Base-by-base conservation (phyloP, 2,329 filamentous ascomycete species). In the Didymella exigua region DNA sequence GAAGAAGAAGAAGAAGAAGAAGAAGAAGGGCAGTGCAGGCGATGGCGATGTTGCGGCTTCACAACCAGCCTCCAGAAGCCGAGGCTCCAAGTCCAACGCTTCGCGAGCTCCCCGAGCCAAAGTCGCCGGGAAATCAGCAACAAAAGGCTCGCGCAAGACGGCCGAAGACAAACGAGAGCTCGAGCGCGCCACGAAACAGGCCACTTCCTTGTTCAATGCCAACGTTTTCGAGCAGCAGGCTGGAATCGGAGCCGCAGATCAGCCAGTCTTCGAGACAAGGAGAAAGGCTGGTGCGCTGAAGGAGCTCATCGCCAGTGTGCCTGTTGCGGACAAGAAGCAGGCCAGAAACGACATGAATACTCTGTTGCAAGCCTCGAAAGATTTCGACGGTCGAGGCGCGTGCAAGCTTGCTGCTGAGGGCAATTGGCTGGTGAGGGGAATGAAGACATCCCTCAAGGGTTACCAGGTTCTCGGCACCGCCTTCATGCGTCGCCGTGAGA, bases 401-500 rank as follows among this genome's bases (percentile, higher is more conserved):
- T 73, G 76, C 5, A 77, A 65, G 16, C 4, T 54, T 26, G 26
- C 65, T 5, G 58, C 65, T 45, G 36, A 72, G 24, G 69, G 73
- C 1, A 63, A 69, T 13, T 83, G 80, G 79, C 40, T 66, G 0
- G 68, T 84, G 1, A 78, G 71, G 18, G 82, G 82, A 0, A 81
- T 85, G 79, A 73, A 63, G 23, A 77, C 74, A 0, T 62, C 70
- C 0, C 62, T 87, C 1, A 77, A 77, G 51, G 62, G 68, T 9
- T 80, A 84, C 41, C 85, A 88, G 48, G 59, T 86, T 0, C 71
- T 81, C 0, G 82, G 79, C 0, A 76, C 74, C 0, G 74, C 77
- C 0, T 87, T 83, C 73, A 86, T 87, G 84, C 62, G 82, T 0
- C 62, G 70, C 3, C 76, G 81, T 3, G 85, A 88, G 63, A 71